phyloP scores from a whole-genome alignment of 495 filamentous ascomycete species.

The Tuber brumale region DNA sequence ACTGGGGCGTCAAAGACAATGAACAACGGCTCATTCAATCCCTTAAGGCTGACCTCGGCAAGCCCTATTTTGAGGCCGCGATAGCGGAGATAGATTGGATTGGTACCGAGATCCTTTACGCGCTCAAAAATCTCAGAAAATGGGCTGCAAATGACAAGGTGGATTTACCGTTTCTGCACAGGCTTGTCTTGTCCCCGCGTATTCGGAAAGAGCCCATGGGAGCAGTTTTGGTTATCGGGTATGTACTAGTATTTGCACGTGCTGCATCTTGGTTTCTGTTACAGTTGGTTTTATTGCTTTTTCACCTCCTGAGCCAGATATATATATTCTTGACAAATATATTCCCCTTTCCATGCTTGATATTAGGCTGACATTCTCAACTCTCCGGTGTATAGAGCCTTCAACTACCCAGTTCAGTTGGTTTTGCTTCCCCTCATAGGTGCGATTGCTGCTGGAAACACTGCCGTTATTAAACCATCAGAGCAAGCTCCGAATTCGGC shows the following conservation, averaged over 20 bases:
- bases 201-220: slow-evolving; percentile 87
- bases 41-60: slow-evolving; percentile 65
- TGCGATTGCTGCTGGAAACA: slow-evolving; percentile 86
- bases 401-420: slow-evolving; percentile 88
- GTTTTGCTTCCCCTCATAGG: slow-evolving; percentile 72
- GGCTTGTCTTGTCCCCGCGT: slow-evolving; percentile 56
- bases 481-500: slow-evolving; percentile 70
- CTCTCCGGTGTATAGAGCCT: slow-evolving; percentile 50
- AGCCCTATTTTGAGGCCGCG: slow-evolving; percentile 53
- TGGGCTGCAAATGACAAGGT: slow-evolving; percentile 73
- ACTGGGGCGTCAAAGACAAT: slow-evolving; percentile 82
- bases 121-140: slow-evolving; percentile 64
- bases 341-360: not conserved
- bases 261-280: slow-evolving; percentile 5
- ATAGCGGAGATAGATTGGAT: slow-evolving; percentile 35
- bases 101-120: slow-evolving; percentile 57
- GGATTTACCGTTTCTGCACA: slow-evolving; percentile 53
- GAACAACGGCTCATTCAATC: slow-evolving; percentile 62
- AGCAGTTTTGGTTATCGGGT: slow-evolving; percentile 77
- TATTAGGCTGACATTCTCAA: not conserved
- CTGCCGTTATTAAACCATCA: slow-evolving; percentile 80
- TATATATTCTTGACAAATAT: not conserved
- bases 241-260: slow-evolving; percentile 22
- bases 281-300: slow-evolving; percentile 2
- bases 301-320: not conserved